Percentiles rank a stretch among this genome's conserved stretches.
Evolutionary conservation across 108 stramenopile species (phyloP).

Genomic region (Skeletonema marinoi): DNA sequence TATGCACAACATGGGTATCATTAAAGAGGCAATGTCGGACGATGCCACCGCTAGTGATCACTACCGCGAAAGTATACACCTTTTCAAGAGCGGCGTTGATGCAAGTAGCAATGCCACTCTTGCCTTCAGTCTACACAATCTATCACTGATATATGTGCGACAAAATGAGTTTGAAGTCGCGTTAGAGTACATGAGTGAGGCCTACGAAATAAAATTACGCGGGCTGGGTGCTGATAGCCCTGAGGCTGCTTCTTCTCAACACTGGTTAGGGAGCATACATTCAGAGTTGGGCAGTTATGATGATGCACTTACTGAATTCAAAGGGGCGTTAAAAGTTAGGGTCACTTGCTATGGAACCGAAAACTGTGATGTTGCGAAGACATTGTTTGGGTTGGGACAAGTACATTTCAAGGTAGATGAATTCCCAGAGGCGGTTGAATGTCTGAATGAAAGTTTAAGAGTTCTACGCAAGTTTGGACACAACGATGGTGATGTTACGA

Average conservation of each 20-base stretch:
- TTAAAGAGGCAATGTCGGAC: constrained; percentile 24
- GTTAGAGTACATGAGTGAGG: constrained; percentile 35
- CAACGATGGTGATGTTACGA: constrained; percentile 21
- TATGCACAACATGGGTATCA: constrained; percentile 41
- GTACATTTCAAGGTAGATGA: constrained; percentile 50
- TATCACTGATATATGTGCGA: constrained; percentile 17
- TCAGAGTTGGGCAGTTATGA: constrained; percentile 36
- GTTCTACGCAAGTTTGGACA: constrained; percentile 9
- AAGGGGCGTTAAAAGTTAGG: constrained; percentile 40
- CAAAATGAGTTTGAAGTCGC: constrained; percentile 18
- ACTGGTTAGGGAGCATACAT: constrained; percentile 40
- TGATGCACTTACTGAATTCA: constrained; percentile 36
- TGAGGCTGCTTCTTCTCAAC: constrained; percentile 47
- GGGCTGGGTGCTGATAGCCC: constrained; percentile 20
- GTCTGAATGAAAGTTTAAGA: constrained; percentile 45
- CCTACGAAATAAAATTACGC: constrained; percentile 24
- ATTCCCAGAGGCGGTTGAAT: constrained; percentile 34
- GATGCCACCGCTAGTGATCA: constrained; percentile 25
- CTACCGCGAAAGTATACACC: constrained; percentile 32
- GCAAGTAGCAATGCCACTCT: constrained; percentile 8
- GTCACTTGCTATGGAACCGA: constrained; percentile 39
- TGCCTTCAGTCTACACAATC: constrained; percentile 36
- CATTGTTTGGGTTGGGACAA: constrained; percentile 33
- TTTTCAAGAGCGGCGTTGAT: constrained; percentile 23
- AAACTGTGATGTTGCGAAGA: constrained; percentile 34